Evolutionary conservation across 495 filamentous ascomycete species (phyloP).

Genomic region (Apiosordaria backusii): DNA sequence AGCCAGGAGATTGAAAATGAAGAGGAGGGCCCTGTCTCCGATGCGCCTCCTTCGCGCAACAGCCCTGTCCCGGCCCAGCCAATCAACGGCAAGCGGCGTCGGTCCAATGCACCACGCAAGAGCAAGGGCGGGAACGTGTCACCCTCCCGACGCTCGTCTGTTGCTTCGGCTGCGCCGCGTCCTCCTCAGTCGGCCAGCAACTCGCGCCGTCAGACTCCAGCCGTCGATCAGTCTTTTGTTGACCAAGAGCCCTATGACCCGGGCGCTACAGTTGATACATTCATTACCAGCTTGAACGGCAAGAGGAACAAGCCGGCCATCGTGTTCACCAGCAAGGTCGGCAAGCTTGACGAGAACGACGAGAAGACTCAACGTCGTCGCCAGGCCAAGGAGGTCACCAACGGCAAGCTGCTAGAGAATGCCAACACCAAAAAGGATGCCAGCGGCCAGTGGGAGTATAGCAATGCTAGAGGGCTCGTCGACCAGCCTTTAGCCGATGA

Average conservation of each 20-base stretch:
- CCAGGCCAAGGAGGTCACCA: slow-evolving; percentile 25
- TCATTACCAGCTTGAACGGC: slow-evolving; percentile 24
- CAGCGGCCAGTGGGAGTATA: slow-evolving; percentile 9
- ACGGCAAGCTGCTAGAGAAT: slow-evolving; percentile 4
- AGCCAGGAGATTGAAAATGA: background rate
- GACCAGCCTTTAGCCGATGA: slow-evolving; percentile 1
- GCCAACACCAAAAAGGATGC: background rate
- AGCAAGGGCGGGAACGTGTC: slow-evolving; percentile 40
- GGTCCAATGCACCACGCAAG: slow-evolving; percentile 31
- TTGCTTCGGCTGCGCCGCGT: slow-evolving; percentile 13
- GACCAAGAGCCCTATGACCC: slow-evolving; percentile 30
- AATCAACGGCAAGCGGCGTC: slow-evolving; percentile 30
- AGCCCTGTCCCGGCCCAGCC: slow-evolving; percentile 27
- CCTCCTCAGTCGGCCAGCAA: slow-evolving; percentile 3
- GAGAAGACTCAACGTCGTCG: slow-evolving; percentile 26
- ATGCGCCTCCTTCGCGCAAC: slow-evolving; percentile 25
- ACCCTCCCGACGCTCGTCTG: slow-evolving; percentile 25
- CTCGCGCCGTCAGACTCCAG: slow-evolving; percentile 19
- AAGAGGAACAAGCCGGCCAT: slow-evolving; percentile 27
- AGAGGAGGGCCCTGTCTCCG: slow-evolving; percentile 16
- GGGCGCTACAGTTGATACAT: slow-evolving; percentile 30
- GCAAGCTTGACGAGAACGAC: slow-evolving; percentile 31
- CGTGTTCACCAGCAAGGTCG: slow-evolving; percentile 30
- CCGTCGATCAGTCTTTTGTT: slow-evolving; percentile 12
- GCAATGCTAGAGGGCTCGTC: slow-evolving; percentile 13